Conservation (phyloP, 768 basidiomycete species). For the Xerocomellus amylosporus region DNA sequence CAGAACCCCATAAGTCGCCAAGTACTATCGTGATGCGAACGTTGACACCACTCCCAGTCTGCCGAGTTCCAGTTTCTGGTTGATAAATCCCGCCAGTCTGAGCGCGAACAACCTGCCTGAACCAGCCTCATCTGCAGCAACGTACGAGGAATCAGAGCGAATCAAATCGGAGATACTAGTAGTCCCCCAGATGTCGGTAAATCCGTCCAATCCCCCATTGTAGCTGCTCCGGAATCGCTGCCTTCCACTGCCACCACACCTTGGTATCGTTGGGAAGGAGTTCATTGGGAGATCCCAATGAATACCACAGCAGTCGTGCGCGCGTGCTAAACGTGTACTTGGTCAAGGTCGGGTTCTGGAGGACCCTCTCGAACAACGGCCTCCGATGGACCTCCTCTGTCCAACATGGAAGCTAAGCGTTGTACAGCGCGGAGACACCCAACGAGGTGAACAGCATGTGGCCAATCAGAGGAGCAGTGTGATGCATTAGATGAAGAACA, state of each 20-base stretch:
- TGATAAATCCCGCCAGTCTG: no score
- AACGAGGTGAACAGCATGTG: background rate
- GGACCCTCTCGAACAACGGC: background rate
- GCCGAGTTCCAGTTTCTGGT: no score
- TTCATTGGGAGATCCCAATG: constrained; percentile 7
- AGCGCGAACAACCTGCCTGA: no score
- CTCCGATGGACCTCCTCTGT: background rate
- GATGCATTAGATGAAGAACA: constrained; percentile 20
- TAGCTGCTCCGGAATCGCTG: background rate
- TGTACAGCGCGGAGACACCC: background rate
- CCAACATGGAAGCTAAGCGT: background rate
- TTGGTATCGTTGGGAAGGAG: constrained; percentile 20
- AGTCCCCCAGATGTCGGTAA: constrained; percentile 10
- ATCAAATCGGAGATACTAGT: background rate
- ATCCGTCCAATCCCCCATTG: background rate
- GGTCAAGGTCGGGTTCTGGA: background rate
- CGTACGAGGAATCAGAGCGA: background rate
- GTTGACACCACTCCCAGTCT: no score
- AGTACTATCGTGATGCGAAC: no score
- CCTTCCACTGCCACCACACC: constrained; percentile 22
- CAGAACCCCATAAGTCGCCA: no score
- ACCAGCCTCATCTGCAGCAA: no score
- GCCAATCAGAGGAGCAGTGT: background rate
- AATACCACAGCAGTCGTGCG: constrained; percentile 19
- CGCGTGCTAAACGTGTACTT: background rate